These are phyloP conservation scores for Zizania palustris DNA, from an alignment of 202 grass and related monocot species.

Conservation along the genomic window DNA sequence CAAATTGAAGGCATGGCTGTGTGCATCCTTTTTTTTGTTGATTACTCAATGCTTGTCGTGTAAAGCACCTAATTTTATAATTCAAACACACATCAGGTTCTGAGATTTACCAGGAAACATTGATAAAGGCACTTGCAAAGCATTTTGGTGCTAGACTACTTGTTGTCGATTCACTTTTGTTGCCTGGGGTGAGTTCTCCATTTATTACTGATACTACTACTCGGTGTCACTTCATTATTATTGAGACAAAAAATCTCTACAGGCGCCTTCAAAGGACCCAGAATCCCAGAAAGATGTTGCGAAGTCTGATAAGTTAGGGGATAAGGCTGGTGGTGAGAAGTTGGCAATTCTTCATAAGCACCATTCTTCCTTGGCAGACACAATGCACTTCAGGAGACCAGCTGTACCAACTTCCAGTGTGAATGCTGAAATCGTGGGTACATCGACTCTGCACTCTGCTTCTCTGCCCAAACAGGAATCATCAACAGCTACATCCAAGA, in stretches of 20 bases:
- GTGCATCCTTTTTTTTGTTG: constrained; percentile 32
- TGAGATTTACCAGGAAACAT: constrained; percentile 97
- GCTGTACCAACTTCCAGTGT: constrained; percentile 84
- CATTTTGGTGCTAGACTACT: constrained; percentile 88
- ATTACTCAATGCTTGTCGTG: constrained; percentile 5
- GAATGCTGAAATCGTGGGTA: constrained; percentile 90
- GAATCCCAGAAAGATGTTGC: constrained; percentile 76
- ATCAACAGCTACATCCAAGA: constrained; percentile 91
- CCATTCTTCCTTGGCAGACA: constrained; percentile 59
- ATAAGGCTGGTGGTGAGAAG: constrained; percentile 52
- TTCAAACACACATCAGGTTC: constrained; percentile 63
- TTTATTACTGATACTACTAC: constrained; percentile 5
- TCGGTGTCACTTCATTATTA: constrained; percentile 18
- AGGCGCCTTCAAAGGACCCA: constrained; percentile 75
- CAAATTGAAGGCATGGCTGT: background rate
- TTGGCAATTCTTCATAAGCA: constrained; percentile 66
- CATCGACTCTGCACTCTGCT: constrained; percentile 77
- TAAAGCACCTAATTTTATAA: constrained; percentile 32
- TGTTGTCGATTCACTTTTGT: constrained; percentile 83
- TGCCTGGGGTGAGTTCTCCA: constrained; percentile 76
- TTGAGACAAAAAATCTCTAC: constrained; percentile 37
- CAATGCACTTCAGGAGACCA: constrained; percentile 70
- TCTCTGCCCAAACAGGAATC: constrained; percentile 86
- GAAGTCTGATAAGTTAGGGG: constrained; percentile 64
- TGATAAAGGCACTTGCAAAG: constrained; percentile 91